phyloP scores from a whole-genome alignment of 2,329 filamentous ascomycete genomes.

The Zymoseptoria passerinii region DNA sequence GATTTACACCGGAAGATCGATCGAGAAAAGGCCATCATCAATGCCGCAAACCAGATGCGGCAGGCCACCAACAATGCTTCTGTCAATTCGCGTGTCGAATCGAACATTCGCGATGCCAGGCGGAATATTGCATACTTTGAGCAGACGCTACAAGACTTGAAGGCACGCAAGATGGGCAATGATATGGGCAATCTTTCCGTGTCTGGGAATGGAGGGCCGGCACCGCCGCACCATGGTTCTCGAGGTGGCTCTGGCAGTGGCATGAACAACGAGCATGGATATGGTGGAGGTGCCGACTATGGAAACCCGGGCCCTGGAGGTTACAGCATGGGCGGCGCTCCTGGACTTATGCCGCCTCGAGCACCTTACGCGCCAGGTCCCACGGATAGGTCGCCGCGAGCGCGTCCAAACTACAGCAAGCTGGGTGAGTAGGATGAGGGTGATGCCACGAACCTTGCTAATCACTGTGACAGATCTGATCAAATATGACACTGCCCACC shows the following conservation, averaged over 20 bases:
- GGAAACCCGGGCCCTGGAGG: conserved; percentile 46
- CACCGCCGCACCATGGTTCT: conserved; percentile 26
- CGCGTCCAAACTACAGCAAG: conserved; percentile 87
- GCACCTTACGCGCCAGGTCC: conserved; percentile 71
- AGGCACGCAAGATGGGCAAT: conserved; percentile 66
- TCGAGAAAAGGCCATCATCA: conserved; percentile 90
- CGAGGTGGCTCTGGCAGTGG: conserved; percentile 43
- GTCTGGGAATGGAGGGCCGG: conserved; percentile 37
- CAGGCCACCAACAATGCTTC: conserved; percentile 89
- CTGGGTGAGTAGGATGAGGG: conserved; percentile 57
- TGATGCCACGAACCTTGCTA: conserved; percentile 5
- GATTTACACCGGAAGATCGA: conserved; percentile 96
- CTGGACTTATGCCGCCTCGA: conserved; percentile 70
- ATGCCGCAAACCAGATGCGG: conserved; percentile 88
- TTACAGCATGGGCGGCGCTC: conserved; percentile 54
- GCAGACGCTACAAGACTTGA: conserved; percentile 79
- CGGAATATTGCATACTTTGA: conserved; percentile 95
- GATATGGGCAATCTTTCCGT: conserved; percentile 61
- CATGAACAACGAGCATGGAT: conserved; percentile 38
- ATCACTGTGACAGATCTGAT: conserved; percentile 65
- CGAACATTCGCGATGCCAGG: conserved; percentile 86
- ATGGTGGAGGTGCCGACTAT: conserved; percentile 52
- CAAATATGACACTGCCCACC: conserved; percentile 93
- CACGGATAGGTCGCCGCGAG: conserved; percentile 58
- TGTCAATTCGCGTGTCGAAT: conserved; percentile 83